phyloP scores from a whole-genome alignment of 208 protist species.

The Crithidia sp. region DNA sequence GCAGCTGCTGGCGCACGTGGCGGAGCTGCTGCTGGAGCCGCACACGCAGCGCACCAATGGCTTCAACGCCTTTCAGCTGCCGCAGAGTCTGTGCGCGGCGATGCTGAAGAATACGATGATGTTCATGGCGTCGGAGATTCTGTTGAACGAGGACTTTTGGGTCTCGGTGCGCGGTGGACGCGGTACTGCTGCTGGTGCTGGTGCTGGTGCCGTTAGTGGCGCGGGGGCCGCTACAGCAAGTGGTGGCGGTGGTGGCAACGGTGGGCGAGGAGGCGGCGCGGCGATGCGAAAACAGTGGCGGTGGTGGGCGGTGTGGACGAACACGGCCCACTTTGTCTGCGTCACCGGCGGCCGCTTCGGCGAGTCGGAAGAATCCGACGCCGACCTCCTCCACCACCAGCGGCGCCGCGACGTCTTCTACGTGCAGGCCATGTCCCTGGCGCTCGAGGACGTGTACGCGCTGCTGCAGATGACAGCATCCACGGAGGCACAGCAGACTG shows the following conservation, averaged over 20 bases:
- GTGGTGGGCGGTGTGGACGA: slow-evolving; percentile 39
- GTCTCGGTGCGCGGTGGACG: slow-evolving; percentile 4
- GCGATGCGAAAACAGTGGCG: slow-evolving; percentile 36
- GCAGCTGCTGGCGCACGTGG: slow-evolving; percentile 31
- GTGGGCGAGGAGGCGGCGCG: background rate
- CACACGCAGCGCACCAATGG: slow-evolving; percentile 14
- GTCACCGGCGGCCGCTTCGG: slow-evolving; percentile 17
- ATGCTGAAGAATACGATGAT: slow-evolving; percentile 31
- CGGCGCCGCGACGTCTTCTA: slow-evolving; percentile 23
- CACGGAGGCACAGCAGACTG: background rate
- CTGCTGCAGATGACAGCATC: slow-evolving; percentile 24
- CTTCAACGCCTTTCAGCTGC: slow-evolving; percentile 22
- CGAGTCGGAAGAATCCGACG: slow-evolving; percentile 18
- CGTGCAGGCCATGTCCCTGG: slow-evolving; percentile 33
- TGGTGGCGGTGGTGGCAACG: background rate
- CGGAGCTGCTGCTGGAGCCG: slow-evolving; percentile 40
- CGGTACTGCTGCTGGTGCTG: too few relatives aligned
- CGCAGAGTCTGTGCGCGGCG: slow-evolving; percentile 20
- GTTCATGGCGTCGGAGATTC: slow-evolving; percentile 26
- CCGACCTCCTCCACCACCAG: slow-evolving; percentile 14
- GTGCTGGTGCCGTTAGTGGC: background rate
- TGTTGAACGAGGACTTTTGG: slow-evolving; percentile 22
- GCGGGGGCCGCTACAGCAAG: background rate
- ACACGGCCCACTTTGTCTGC: slow-evolving; percentile 31
- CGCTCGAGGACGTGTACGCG: slow-evolving; percentile 38